Conservation (phyloP, 2,329 filamentous ascomycete species). For the Lachnellula arida region DNA sequence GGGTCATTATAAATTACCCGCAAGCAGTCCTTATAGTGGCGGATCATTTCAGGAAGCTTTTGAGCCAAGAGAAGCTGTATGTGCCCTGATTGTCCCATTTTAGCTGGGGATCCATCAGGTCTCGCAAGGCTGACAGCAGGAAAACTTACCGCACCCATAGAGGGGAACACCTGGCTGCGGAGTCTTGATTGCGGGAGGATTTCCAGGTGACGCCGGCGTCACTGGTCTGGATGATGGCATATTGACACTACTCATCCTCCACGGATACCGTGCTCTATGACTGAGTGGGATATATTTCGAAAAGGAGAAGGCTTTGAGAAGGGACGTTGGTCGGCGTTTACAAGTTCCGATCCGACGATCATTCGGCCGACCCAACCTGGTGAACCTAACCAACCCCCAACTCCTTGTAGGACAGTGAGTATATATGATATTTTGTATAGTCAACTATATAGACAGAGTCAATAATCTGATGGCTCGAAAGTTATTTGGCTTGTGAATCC, state of each 20-base stretch:
- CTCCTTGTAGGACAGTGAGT: background rate
- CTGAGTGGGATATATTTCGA: background rate
- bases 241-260: constrained; percentile 7
- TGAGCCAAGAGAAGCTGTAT: constrained; percentile 60
- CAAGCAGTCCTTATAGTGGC: constrained; percentile 68
- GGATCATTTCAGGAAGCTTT: constrained; percentile 61
- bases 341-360: background rate
- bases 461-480: too few relatives aligned
- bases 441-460: too few relatives aligned
- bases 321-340: background rate
- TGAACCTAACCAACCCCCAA: background rate
- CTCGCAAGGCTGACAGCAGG: constrained; percentile 12
- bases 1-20: constrained; percentile 62
- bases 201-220: constrained; percentile 28
- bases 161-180: constrained; percentile 54
- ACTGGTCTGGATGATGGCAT: constrained; percentile 29
- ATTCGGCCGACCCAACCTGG: background rate
- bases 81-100: constrained; percentile 52
- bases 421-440: background rate
- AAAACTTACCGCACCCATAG: constrained; percentile 57
- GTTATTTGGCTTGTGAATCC: too few relatives aligned
- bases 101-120: constrained; percentile 2
- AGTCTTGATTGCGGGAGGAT: constrained; percentile 48
- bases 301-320: background rate
- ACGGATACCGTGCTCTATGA: background rate